A percentile compares a stretch with the other conserved stretches of the same genome.
These are phyloP conservation scores for Ceratobasidium sp. DNA, from an alignment of 1,284 basidiomycete genomes.

Conservation along the genomic window DNA sequence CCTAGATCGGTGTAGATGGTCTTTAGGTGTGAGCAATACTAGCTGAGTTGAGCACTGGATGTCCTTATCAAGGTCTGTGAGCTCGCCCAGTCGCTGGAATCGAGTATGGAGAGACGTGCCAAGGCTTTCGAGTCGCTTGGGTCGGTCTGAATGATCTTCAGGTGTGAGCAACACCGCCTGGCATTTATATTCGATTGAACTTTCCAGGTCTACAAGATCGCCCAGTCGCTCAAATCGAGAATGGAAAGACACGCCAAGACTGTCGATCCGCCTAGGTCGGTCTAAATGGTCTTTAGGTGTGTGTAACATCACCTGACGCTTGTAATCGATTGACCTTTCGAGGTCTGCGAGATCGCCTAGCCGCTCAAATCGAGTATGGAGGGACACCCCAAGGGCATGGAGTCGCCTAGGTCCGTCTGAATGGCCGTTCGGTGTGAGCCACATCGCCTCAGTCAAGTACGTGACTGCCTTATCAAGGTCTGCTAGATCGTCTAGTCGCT, in stretches of 20 bases:
- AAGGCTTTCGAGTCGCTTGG: neutral
- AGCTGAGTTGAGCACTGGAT: neutral
- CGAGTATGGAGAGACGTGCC: neutral
- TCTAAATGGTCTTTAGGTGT: neutral
- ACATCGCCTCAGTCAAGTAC: neutral
- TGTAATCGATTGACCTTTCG: neutral
- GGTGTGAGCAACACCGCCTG: neutral
- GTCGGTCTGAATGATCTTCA: neutral
- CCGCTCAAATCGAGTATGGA: neutral
- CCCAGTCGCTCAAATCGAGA: neutral
- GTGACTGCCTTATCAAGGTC: neutral
- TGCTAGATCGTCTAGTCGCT: neutral
- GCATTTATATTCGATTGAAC: neutral
- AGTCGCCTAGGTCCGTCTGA: neutral
- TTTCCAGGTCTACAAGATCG: neutral
- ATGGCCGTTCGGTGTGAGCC: neutral
- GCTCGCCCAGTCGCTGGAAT: neutral
- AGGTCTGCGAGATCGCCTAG: neutral
- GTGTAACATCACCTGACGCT: neutral
- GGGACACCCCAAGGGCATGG: neutral
- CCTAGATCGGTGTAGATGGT: neutral
- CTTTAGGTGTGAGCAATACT: neutral
- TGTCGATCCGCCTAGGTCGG: neutral
- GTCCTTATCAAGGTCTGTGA: neutral
- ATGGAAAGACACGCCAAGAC: neutral